These are phyloP conservation scores for Nymphaea colorata DNA, from an alignment of 164 flowering plant species.

Conservation along the genomic window DNA sequence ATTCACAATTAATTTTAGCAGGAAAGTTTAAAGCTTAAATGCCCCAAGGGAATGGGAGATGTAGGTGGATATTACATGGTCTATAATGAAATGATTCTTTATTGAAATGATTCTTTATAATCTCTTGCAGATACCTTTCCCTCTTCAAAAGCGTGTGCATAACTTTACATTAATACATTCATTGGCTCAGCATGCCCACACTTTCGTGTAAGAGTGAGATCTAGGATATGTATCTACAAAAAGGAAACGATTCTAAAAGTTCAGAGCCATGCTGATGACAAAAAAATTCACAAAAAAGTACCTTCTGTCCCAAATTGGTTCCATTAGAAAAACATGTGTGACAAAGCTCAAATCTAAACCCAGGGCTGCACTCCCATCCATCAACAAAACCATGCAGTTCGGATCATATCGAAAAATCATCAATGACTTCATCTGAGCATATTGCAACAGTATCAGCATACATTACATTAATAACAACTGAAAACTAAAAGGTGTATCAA, in stretches of 20 bases:
- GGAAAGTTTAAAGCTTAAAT: too few species aligned
- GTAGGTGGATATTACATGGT: too few species aligned
- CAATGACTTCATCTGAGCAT: slow-evolving; percentile 67
- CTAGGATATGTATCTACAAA: not conserved
- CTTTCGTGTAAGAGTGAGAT: too few species aligned
- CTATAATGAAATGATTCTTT: too few species aligned
- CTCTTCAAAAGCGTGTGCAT: too few species aligned
- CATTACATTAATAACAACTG: too few species aligned
- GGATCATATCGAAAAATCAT: slow-evolving; percentile 62
- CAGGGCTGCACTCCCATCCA: slow-evolving; percentile 98
- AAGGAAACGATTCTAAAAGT: not conserved
- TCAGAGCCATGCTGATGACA: not conserved
- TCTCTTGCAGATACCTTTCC: too few species aligned
- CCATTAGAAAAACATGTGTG: slow-evolving; percentile 87
- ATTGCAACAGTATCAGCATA: not conserved
- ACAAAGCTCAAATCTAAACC: slow-evolving; percentile 99
- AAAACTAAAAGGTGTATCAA: not conserved
- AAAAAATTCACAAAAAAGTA: slow-evolving; percentile 8
- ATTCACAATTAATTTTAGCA: too few species aligned
- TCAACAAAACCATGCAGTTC: slow-evolving; percentile 70
- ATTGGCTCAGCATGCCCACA: too few species aligned
- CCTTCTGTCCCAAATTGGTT: slow-evolving; percentile 99
- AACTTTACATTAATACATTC: too few species aligned
- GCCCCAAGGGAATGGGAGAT: too few species aligned
- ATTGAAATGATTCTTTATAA: too few species aligned